Percentiles rank a stretch among this genome's conserved stretches.
phyloP scores from a whole-genome alignment of 2,329 filamentous ascomycete genomes.

The Penicillium sp. region DNA sequence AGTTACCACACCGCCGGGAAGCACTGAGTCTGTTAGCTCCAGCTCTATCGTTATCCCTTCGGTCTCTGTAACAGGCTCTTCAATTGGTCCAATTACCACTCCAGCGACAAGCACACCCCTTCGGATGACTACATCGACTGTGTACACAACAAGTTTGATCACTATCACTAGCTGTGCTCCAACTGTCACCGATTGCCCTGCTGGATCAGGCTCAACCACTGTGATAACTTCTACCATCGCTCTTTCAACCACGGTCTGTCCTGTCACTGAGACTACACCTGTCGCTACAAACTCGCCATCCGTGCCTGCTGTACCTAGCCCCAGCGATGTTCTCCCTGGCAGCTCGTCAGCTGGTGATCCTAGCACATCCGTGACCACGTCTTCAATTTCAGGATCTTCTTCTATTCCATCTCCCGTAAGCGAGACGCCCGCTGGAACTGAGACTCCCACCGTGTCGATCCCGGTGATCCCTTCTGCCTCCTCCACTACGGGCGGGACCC shows the following conservation, averaged over 20 bases:
- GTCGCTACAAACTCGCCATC: background rate
- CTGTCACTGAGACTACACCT: slow-evolving; percentile 35
- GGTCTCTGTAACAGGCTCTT: slow-evolving; percentile 5
- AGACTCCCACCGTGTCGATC: too few relatives aligned
- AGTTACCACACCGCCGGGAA: background rate
- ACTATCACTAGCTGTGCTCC: slow-evolving; percentile 44
- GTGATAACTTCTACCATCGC: slow-evolving; percentile 56
- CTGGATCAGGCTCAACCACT: slow-evolving; percentile 41
- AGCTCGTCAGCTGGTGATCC: background rate
- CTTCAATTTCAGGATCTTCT: background rate
- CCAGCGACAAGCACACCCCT: slow-evolving; percentile 17
- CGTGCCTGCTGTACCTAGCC: background rate
- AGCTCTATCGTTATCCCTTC: slow-evolving; percentile 18
- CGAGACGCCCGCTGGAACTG: too few relatives aligned
- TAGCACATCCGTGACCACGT: background rate
- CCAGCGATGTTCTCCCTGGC: background rate
- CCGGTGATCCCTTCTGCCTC: background rate
- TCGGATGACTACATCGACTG: slow-evolving; percentile 37
- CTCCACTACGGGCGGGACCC: too few relatives aligned
- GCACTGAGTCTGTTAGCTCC: slow-evolving; percentile 20
- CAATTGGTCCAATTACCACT: slow-evolving; percentile 5
- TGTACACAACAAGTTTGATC: slow-evolving; percentile 37
- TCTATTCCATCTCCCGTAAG: background rate
- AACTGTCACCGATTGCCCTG: slow-evolving; percentile 52
- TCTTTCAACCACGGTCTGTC: slow-evolving; percentile 61